Percentiles rank a stretch among this genome's conserved stretches.
Conservation (phyloP, 108 stramenopile genomes). For the Cylindrotheca closterium region DNA sequence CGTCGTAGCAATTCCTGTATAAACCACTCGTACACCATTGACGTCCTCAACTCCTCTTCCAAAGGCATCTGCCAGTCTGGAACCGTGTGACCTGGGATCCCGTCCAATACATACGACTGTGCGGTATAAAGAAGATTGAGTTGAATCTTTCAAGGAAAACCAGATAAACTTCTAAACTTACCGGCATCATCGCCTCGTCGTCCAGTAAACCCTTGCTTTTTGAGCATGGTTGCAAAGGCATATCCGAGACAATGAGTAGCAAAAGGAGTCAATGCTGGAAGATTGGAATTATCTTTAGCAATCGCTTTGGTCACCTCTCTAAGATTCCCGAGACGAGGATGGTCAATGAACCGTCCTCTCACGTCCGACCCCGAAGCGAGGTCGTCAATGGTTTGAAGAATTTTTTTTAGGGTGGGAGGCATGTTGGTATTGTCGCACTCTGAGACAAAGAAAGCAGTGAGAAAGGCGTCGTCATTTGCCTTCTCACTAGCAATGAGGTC, state of each 20-base stretch:
- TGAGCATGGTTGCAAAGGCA: conserved; percentile 47
- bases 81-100: conserved; percentile 74
- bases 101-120: conserved; percentile 60
- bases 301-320: conserved; percentile 46
- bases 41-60: conserved; percentile 61
- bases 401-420: conserved; percentile 56
- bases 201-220: too few relatives aligned
- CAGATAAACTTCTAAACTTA: too few relatives aligned
- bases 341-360: conserved; percentile 59
- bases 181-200: too few relatives aligned
- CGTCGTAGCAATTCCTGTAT: conserved; percentile 75
- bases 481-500: too few relatives aligned
- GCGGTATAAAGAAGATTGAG: not conserved
- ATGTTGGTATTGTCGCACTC: conserved; percentile 65
- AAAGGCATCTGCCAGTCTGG: conserved; percentile 67
- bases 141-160: too few relatives aligned
- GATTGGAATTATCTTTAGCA: not conserved
- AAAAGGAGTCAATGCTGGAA: conserved; percentile 65
- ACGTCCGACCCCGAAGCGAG: conserved; percentile 69
- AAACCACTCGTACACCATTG: conserved; percentile 39
- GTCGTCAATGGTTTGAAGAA: conserved; percentile 36
- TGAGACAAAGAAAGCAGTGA: conserved; percentile 12
- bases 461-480: too few relatives aligned
- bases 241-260: conserved; percentile 73
- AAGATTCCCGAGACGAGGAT: conserved; percentile 46